Evolutionary conservation across 31 red algal genomes (phyloP), one percentile per base, ranked within the genome.

Genomic region (Porphyra umbilicalis): DNA sequence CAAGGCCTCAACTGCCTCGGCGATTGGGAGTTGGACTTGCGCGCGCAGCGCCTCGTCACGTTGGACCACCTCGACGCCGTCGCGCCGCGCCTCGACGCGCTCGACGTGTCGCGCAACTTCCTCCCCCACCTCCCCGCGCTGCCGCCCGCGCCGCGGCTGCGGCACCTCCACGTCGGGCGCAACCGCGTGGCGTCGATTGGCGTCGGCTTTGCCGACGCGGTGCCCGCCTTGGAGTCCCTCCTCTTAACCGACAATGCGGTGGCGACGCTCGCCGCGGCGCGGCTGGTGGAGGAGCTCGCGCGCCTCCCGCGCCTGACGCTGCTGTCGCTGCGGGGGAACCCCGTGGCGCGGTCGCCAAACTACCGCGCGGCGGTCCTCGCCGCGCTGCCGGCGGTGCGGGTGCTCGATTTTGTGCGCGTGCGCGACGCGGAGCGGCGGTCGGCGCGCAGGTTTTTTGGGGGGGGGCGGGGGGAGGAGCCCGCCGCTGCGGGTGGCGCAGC

Each of bases 1-100:
- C 81, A 82, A 68, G 75, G 71, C 71, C 38, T 82, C 29, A 82
- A 82, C 37, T 82, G 81, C 37, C 75, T 82, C 36, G 81, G 81
- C 35, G 81, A 82, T 39, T 75, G 81, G 75, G 81, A 82, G 75
- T n/a, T 82, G 9, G 81, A 82, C 36, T n/a, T 82, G 9, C 34
- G 81, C 71, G 81, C 37, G 7, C 71, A 39, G 29, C 71, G 75
- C 5, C 71, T 82, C 37, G 81, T 75, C 0, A 38, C 36, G 7
- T 46, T 82, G 29, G 81, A 37, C 29, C 36, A 37, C 36, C 35
- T 82, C 14, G 81, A 35, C 8, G 36, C 81, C 36, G 38, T 46
- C 38, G 75, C 75, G 8, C 37, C 36, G n/a, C 35, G 71, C 15
- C 46, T 39, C 37, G 81, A 82, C 71, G 75, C 81, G 5, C 18